Conservation (phyloP, 352 stramenopile species). For the Phytophthora pseudosyringae region DNA sequence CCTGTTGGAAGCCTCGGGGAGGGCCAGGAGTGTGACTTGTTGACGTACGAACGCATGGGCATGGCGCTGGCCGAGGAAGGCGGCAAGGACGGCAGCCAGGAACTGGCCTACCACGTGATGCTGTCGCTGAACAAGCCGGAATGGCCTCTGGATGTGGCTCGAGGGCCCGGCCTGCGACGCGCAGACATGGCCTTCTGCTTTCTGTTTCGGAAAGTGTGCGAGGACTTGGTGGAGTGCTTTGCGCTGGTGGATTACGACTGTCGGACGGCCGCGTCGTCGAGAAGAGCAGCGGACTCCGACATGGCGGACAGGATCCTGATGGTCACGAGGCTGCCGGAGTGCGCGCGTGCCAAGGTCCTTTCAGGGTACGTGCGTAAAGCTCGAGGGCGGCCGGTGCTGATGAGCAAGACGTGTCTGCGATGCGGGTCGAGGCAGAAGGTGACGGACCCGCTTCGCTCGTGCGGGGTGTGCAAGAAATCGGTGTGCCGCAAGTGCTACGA, state of each 20-base stretch:
- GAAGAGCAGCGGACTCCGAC: slow-evolving; percentile 42
- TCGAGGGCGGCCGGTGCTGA: slow-evolving; percentile 34
- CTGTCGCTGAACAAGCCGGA: slow-evolving; percentile 53
- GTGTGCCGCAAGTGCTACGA: slow-evolving; percentile 48
- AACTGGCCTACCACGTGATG: slow-evolving; percentile 62
- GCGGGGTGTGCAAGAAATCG: slow-evolving; percentile 57
- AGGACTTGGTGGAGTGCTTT: slow-evolving; percentile 65
- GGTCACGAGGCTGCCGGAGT: slow-evolving; percentile 38
- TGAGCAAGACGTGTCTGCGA: slow-evolving; percentile 54
- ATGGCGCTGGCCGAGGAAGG: slow-evolving; percentile 43
- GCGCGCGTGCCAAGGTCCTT: slow-evolving; percentile 49
- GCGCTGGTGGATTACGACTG: slow-evolving; percentile 55
- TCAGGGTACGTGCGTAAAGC: slow-evolving; percentile 47
- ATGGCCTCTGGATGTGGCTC: slow-evolving; percentile 37
- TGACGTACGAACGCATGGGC: slow-evolving; percentile 72
- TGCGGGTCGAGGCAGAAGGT: slow-evolving; percentile 41
- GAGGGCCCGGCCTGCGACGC: slow-evolving; percentile 32
- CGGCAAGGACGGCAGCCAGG: slow-evolving; percentile 15
- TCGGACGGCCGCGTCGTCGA: slow-evolving; percentile 19
- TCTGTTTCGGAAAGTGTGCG: slow-evolving; percentile 54
- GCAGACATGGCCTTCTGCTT: slow-evolving; percentile 56
- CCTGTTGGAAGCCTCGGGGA: slow-evolving; percentile 11
- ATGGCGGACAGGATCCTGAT: slow-evolving; percentile 52
- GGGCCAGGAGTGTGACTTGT: slow-evolving; percentile 43
- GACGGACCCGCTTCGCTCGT: slow-evolving; percentile 41